phyloP scores from a whole-genome alignment of 257 asterid genomes.

The Solanum paucissectum region DNA sequence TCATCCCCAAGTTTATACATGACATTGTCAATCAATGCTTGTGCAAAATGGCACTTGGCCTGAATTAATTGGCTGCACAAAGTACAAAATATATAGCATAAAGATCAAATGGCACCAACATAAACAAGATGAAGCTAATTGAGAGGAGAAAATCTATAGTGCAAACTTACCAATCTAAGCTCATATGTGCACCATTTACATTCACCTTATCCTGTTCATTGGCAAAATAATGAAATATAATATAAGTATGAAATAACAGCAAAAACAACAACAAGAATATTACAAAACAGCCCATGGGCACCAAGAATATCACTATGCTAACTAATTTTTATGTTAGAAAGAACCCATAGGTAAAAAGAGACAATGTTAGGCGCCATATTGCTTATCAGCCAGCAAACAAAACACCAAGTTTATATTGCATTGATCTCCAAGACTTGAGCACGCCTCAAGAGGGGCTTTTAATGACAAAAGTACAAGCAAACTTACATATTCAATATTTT shows the following conservation, averaged over 20 bases:
- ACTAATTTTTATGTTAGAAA: neutral
- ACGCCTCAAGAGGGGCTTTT: neutral
- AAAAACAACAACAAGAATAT: neutral
- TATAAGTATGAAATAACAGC: neutral
- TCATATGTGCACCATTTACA: neutral
- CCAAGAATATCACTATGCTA: neutral
- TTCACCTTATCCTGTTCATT: neutral
- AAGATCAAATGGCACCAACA: neutral
- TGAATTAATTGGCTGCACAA: conserved; percentile 11
- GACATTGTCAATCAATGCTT: conserved; percentile 44
- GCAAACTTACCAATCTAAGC: neutral
- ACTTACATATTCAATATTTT: neutral
- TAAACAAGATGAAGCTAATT: neutral
- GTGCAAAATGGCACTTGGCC: conserved; percentile 39
- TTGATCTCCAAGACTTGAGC: neutral
- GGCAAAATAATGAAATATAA: neutral
- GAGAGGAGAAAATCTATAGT: too few species aligned
- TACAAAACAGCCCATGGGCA: neutral
- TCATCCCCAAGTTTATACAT: conserved; percentile 44
- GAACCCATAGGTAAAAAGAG: neutral
- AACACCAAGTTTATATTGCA: neutral
- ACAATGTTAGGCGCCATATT: neutral
- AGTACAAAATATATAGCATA: neutral
- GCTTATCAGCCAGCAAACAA: neutral
- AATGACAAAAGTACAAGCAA: neutral